phyloP scores from a whole-genome alignment of 2,329 filamentous ascomycete species.

The Cyanodermella asteris region DNA sequence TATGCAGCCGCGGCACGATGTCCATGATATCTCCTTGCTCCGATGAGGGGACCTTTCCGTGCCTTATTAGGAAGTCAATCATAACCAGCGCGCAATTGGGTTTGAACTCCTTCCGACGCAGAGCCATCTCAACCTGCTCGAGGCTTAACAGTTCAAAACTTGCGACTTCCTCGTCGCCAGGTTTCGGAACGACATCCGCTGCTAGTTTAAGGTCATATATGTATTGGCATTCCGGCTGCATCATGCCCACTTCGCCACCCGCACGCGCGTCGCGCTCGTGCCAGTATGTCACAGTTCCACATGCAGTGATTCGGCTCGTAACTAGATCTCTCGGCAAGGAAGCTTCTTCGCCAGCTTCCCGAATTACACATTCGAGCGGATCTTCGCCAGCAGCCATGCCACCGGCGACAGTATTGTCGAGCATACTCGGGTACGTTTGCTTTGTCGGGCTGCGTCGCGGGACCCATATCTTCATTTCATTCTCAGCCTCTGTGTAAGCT shows the following conservation, averaged over 20 bases:
- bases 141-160: constrained; percentile 59
- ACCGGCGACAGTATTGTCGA: constrained; percentile 86
- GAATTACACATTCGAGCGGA: constrained; percentile 59
- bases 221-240: constrained; percentile 84
- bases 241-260: constrained; percentile 57
- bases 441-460: constrained; percentile 56
- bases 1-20: constrained; percentile 54
- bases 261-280: constrained; percentile 55
- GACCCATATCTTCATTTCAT: constrained; percentile 62
- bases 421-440: constrained; percentile 71
- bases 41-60: constrained; percentile 55
- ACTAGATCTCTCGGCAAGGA: constrained; percentile 51
- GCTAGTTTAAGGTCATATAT: constrained; percentile 72
- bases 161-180: constrained; percentile 76
- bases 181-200: constrained; percentile 43
- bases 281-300: constrained; percentile 63
- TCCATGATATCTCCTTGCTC: constrained; percentile 61
- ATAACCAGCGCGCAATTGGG: constrained; percentile 72
- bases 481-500: constrained; percentile 36
- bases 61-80: constrained; percentile 75
- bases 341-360: constrained; percentile 80
- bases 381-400: constrained; percentile 63
- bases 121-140: constrained; percentile 47
- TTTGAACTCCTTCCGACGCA: constrained; percentile 64
- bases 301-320: constrained; percentile 32